Percentiles rank a stretch among this genome's conserved stretches.
These are phyloP conservation scores for Myxozyma melibiosi DNA, from an alignment of 805 yeast genomes.

Conservation along the genomic window DNA sequence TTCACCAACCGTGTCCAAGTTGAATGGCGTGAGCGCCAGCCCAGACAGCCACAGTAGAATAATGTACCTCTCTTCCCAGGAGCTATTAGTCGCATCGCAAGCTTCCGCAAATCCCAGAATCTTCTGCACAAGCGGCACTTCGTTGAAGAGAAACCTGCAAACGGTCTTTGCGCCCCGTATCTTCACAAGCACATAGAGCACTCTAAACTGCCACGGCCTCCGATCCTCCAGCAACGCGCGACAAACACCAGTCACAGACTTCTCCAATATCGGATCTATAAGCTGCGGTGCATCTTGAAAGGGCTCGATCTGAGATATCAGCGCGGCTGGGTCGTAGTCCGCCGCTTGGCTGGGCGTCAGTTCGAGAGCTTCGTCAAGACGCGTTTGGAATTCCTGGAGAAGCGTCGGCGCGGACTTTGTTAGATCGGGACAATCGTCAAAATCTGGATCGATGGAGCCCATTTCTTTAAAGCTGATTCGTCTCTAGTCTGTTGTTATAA, in stretches of 20 bases:
- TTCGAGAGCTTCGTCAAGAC: background rate
- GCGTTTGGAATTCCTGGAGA: slow-evolving; percentile 10
- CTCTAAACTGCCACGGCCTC: slow-evolving; percentile 36
- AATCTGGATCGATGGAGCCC: slow-evolving; percentile 18
- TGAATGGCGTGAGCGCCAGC: slow-evolving; percentile 73
- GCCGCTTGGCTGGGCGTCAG: background rate
- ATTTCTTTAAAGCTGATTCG: too few relatives aligned
- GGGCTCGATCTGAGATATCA: slow-evolving; percentile 22
- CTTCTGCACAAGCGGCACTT: slow-evolving; percentile 52
- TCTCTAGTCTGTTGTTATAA: background rate
- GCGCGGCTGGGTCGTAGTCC: background rate
- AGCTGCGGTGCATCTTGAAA: slow-evolving; percentile 31
- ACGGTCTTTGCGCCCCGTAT: slow-evolving; percentile 66
- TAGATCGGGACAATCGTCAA: slow-evolving; percentile 31
- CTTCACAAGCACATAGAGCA: slow-evolving; percentile 64
- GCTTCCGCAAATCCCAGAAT: slow-evolving; percentile 40
- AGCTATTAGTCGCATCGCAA: slow-evolving; percentile 71
- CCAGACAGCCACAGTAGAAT: slow-evolving; percentile 81
- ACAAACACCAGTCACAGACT: slow-evolving; percentile 2
- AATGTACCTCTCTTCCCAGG: slow-evolving; percentile 97
- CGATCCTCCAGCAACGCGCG: background rate
- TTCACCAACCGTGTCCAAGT: slow-evolving; percentile 48
- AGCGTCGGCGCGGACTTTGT: slow-evolving; percentile 26
- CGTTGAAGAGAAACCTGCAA: slow-evolving; percentile 61
- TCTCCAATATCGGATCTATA: slow-evolving; percentile 25